Evolutionary conservation across 2,329 filamentous ascomycete genomes (phyloP).

Genomic region (Trichoderma sp.): DNA sequence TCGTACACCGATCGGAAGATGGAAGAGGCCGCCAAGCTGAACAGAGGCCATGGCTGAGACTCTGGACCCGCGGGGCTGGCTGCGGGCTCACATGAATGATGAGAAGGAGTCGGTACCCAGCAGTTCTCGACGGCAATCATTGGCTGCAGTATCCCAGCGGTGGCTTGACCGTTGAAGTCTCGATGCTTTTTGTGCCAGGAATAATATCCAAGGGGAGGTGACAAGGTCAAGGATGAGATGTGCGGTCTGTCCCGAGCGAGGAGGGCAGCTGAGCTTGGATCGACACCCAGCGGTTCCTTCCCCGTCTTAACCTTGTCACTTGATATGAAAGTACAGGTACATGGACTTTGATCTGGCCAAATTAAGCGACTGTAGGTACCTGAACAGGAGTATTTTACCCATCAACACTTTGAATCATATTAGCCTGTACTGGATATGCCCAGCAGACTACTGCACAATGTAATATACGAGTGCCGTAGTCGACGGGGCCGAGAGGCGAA

Average conservation of each 20-base stretch:
- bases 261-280: background rate
- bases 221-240: background rate
- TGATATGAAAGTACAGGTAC: background rate
- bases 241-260: background rate
- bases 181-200: background rate
- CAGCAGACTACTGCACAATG: background rate
- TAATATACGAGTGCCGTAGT: background rate
- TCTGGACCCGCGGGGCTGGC: conserved; percentile 11
- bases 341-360: too few relatives aligned
- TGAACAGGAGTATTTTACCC: background rate
- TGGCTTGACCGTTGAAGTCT: conserved; percentile 11
- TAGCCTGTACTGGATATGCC: background rate
- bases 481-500: background rate
- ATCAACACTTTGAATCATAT: background rate
- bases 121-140: background rate
- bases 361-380: background rate
- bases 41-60: conserved; percentile 6
- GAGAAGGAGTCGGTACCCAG: background rate
- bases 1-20: background rate
- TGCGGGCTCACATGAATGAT: conserved; percentile 8
- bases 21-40: conserved; percentile 3
- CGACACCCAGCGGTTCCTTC: background rate
- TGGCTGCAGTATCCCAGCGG: background rate
- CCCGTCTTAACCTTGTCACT: background rate
- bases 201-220: background rate